Percentiles rank a stretch among this genome's conserved stretches.
Conservation (phyloP, 768 basidiomycete genomes). For the Sarcomyxa edulis region DNA sequence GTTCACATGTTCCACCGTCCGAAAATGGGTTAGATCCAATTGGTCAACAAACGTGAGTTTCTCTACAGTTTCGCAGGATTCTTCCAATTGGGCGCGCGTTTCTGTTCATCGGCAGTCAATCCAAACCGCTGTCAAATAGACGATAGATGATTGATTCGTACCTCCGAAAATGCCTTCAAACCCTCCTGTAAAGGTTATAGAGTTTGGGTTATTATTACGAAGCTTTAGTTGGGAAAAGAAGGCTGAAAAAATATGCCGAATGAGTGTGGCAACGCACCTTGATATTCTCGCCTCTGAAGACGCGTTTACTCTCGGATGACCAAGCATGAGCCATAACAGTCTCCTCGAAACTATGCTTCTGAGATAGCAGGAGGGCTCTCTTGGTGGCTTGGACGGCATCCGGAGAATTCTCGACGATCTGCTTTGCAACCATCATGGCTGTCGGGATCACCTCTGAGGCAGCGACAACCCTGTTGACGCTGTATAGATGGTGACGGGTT, state of each 20-base stretch:
- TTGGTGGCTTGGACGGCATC: conserved; percentile 79
- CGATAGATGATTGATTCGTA: conserved; percentile 22
- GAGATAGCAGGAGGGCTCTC: conserved; percentile 53
- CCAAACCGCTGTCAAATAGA: conserved; percentile 3
- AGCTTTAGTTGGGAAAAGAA: background rate
- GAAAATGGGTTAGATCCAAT: no score
- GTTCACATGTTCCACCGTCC: no score
- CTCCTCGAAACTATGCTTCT: conserved; percentile 47
- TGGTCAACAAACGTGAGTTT: no score
- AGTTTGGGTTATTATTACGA: conserved; percentile 1
- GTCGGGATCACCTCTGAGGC: conserved; percentile 46
- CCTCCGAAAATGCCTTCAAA: conserved; percentile 62
- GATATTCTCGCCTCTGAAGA: conserved; percentile 64
- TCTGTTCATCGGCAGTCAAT: conserved; percentile 14
- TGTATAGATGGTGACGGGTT: conserved; percentile 18
- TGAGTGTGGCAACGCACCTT: conserved; percentile 42
- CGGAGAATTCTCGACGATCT: conserved; percentile 63
- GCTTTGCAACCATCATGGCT: conserved; percentile 57
- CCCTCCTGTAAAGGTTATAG: conserved; percentile 61
- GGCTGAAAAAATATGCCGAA: conserved; percentile 5
- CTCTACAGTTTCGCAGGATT: conserved; percentile 52
- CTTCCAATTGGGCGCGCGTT: conserved; percentile 46
- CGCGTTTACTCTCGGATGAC: conserved; percentile 42
- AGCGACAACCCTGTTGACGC: conserved; percentile 70
- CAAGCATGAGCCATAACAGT: conserved; percentile 40